A percentile compares a stretch with the other conserved stretches of the same genome.
Conservation (phyloP, 2,329 filamentous ascomycete species). For the Aspergillus floridensis region DNA sequence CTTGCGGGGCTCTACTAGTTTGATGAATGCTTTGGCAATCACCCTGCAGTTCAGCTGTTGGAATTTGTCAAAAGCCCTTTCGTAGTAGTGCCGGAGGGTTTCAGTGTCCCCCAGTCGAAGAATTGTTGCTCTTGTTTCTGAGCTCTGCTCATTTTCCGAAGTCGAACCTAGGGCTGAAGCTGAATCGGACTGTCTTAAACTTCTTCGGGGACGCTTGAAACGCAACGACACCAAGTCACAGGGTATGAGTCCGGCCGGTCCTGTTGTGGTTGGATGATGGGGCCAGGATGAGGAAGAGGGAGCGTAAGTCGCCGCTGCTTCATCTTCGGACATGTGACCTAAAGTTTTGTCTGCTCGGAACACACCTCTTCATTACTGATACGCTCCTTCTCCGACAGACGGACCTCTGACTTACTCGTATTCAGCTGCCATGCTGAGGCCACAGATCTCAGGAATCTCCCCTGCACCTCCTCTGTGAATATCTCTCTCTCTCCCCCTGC, state of each 20-base stretch:
- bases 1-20: constrained; percentile 44
- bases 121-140: constrained; percentile 21
- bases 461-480: constrained; percentile 37
- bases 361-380: not conserved
- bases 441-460: constrained; percentile 33
- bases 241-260: constrained; percentile 28
- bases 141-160: constrained; percentile 7
- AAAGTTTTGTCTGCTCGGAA: constrained; percentile 1
- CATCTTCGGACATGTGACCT: constrained; percentile 14
- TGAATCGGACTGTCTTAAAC: constrained; percentile 15
- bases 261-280: constrained; percentile 16
- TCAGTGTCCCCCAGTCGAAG: constrained; percentile 29
- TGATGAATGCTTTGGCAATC: constrained; percentile 45
- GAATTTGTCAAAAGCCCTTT: constrained; percentile 38
- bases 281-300: constrained; percentile 23
- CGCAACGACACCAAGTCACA: constrained; percentile 32
- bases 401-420: constrained; percentile 22
- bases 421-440: constrained; percentile 21
- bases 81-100: constrained; percentile 36
- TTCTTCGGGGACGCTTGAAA: constrained; percentile 27
- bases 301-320: constrained; percentile 10
- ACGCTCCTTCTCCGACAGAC: not conserved
- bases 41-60: constrained; percentile 44
- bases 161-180: constrained; percentile 2
- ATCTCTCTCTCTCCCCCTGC: constrained; percentile 31